These are phyloP conservation scores for Papilionanthe hybrid DNA, from an alignment of 116 monocot genomes.

Conservation along the genomic window DNA sequence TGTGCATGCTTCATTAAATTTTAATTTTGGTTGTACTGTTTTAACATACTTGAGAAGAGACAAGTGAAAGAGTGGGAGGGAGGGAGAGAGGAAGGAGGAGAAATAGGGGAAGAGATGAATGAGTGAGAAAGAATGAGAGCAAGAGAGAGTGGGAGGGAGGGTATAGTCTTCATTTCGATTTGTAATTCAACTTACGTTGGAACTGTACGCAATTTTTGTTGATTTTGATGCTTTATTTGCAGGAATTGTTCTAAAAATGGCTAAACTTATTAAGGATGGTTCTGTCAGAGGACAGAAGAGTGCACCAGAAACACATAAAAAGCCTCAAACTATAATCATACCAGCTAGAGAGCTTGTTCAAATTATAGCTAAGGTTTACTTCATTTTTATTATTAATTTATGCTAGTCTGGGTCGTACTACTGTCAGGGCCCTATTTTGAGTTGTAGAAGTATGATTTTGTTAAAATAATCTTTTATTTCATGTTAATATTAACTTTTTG, in stretches of 20 bases:
- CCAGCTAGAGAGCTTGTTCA: constrained; percentile 79
- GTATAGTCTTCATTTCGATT: neutral
- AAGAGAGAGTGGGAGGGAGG: too few relatives aligned
- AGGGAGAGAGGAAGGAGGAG: too few relatives aligned
- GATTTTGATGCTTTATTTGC: constrained; percentile 10
- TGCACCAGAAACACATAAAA: constrained; percentile 39
- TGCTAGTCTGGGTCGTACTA: neutral
- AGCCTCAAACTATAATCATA: constrained; percentile 79
- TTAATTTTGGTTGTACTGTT: neutral
- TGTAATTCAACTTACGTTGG: neutral
- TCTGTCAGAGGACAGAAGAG: constrained; percentile 49
- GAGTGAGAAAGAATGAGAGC: too few relatives aligned
- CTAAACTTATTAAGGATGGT: constrained; percentile 73
- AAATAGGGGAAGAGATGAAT: too few relatives aligned
- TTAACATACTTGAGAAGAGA: constrained; percentile 1
- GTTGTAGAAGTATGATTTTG: neutral
- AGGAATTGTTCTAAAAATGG: constrained; percentile 95
- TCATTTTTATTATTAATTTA: constrained; percentile 10
- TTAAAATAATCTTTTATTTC: neutral
- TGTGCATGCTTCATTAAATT: constrained; percentile 7
- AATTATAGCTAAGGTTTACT: constrained; percentile 76
- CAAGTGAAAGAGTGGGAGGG: too few relatives aligned
- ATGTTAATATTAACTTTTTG: neutral
- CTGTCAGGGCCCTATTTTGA: neutral
- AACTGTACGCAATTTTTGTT: neutral